Evolutionary conservation across 2,329 filamentous ascomycete species (phyloP).

Genomic region (Penicillium sclerotiorum): DNA sequence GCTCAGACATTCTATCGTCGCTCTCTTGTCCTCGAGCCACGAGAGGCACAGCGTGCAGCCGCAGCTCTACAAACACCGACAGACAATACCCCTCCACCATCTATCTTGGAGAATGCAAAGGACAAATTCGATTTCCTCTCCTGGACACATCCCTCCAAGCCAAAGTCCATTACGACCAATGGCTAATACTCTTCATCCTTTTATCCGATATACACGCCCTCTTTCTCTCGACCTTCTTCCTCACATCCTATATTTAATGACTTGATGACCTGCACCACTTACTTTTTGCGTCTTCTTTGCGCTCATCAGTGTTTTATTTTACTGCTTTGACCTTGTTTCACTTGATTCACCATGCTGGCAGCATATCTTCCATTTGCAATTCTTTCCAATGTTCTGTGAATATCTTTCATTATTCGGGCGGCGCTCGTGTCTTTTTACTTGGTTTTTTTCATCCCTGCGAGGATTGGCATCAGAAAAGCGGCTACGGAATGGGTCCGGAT

Average conservation of each 20-base stretch:
- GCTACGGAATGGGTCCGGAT: constrained; percentile 18
- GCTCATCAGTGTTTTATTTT: constrained; percentile 13
- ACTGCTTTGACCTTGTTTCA: constrained; percentile 5
- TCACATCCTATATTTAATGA: constrained; percentile 13
- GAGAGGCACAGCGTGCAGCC: constrained; percentile 33
- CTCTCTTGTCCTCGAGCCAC: constrained; percentile 78
- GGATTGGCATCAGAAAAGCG: constrained; percentile 26
- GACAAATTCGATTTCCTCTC: constrained; percentile 57
- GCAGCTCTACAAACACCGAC: constrained; percentile 4
- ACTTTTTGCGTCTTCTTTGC: constrained; percentile 9
- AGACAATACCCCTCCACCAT: constrained; percentile 30
- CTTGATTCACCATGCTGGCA: constrained; percentile 19
- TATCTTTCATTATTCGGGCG: constrained; percentile 22
- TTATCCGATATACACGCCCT: constrained; percentile 7
- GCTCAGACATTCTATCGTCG: constrained; percentile 76
- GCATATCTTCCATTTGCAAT: constrained; percentile 13
- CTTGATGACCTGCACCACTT: constrained; percentile 25
- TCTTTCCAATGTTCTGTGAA: constrained; percentile 22
- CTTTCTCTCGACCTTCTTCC: constrained; percentile 2
- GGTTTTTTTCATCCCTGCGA: constrained; percentile 11
- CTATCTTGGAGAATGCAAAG: constrained; percentile 44
- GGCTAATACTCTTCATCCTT: constrained; percentile 26
- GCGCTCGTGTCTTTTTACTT: constrained; percentile 15
- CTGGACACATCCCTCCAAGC: constrained; percentile 52
- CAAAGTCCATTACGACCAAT: constrained; percentile 42